These are phyloP conservation scores for Umbelopsis isabellina DNA, from an alignment of 192 early-diverging fungal genomes.

Conservation along the genomic window DNA sequence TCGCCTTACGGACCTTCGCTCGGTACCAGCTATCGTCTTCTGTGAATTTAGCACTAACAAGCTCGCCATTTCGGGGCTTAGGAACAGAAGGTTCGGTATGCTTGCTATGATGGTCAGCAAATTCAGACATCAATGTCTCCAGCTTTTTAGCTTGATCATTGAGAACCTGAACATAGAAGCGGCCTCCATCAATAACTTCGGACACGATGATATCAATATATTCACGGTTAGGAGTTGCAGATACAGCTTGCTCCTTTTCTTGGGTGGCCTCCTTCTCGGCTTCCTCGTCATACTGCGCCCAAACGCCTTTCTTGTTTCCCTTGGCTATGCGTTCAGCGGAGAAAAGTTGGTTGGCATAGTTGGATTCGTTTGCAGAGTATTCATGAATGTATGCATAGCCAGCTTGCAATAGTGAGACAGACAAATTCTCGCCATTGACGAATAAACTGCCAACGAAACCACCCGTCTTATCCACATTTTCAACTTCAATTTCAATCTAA, in stretches of 20 bases:
- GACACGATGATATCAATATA: conserved; percentile 77
- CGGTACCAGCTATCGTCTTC: conserved; percentile 92
- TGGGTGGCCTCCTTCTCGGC: conserved; percentile 44
- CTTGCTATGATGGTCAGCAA: conserved; percentile 63
- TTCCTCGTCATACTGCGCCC: conserved; percentile 62
- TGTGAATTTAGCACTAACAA: conserved; percentile 84
- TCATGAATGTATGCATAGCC: conserved; percentile 87
- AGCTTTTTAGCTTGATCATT: conserved; percentile 64
- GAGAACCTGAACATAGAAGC: conserved; percentile 69
- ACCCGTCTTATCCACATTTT: conserved; percentile 88
- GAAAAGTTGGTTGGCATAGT: conserved; percentile 67
- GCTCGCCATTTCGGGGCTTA: conserved; percentile 70
- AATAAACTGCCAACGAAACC: conserved; percentile 92
- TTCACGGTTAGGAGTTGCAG: conserved; percentile 62
- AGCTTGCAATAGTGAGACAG: conserved; percentile 71
- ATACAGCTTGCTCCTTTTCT: conserved; percentile 42
- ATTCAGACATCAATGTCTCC: conserved; percentile 84
- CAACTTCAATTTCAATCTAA: conserved; percentile 80
- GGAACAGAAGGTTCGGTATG: conserved; percentile 42
- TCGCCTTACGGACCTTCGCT: conserved; percentile 72
- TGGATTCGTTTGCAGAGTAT: conserved; percentile 84
- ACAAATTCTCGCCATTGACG: conserved; percentile 70
- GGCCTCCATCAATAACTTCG: conserved; percentile 60
- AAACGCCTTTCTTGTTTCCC: conserved; percentile 67
- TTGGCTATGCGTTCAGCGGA: conserved; percentile 82